A percentile compares a stretch with the other conserved stretches of the same genome.
phyloP scores from a whole-genome alignment of 2,329 filamentous ascomycete genomes.

The Scedosporium dehoogii region DNA sequence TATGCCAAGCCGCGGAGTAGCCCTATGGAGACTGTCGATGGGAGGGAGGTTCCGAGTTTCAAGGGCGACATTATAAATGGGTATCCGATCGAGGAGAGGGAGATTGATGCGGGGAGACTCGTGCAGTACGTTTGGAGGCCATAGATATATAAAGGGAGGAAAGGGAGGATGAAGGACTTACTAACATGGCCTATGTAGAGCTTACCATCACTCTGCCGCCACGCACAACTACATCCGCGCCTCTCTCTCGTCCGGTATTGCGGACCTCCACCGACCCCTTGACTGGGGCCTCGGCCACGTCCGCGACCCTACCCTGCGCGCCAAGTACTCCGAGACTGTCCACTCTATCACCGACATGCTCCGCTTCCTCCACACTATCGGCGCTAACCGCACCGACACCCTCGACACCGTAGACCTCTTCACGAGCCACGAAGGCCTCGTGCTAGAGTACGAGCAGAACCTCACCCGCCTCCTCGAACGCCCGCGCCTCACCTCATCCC shows the following conservation, averaged over 20 bases:
- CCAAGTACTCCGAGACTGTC: slow-evolving; percentile 79
- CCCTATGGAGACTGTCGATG: slow-evolving; percentile 72
- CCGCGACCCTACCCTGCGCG: slow-evolving; percentile 69
- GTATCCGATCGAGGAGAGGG: slow-evolving; percentile 63
- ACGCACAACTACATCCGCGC: slow-evolving; percentile 90
- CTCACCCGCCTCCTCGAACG: slow-evolving; percentile 68
- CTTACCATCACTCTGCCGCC: slow-evolving; percentile 91
- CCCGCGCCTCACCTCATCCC: slow-evolving; percentile 32
- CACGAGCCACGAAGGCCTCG: slow-evolving; percentile 88
- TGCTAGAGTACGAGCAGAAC: slow-evolving; percentile 88
- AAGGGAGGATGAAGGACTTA: background rate
- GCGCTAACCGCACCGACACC: slow-evolving; percentile 74
- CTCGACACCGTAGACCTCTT: slow-evolving; percentile 89
- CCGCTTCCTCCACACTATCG: slow-evolving; percentile 89
- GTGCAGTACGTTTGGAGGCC: slow-evolving; percentile 44
- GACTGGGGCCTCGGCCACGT: slow-evolving; percentile 95
- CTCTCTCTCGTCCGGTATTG: slow-evolving; percentile 76
- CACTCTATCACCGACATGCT: slow-evolving; percentile 80
- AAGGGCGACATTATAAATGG: slow-evolving; percentile 94
- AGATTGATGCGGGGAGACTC: slow-evolving; percentile 72
- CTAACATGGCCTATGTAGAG: slow-evolving; percentile 33
- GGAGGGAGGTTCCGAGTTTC: slow-evolving; percentile 78
- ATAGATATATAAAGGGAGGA: background rate
- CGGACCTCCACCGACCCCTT: slow-evolving; percentile 84
- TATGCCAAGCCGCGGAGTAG: slow-evolving; percentile 93